Base-by-base conservation (phyloP, 305 asterid genomes). In the Rubia peregrina region DNA sequence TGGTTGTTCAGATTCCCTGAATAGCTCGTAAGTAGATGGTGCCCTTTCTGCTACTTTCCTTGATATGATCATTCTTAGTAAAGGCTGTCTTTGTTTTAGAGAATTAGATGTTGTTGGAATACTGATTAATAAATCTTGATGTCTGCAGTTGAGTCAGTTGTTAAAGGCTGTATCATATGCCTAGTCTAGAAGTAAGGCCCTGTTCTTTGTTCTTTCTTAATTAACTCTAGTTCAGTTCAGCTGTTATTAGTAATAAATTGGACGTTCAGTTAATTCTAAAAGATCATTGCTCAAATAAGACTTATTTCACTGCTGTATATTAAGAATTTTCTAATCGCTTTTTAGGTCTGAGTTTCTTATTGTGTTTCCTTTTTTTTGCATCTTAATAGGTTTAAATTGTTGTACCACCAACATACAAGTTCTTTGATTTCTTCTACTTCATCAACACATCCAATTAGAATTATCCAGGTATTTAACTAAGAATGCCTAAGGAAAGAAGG, bases 401-500 rank as follows among this genome's bases (percentile, higher is more conserved):
- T 7, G 33, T 10, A 46, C 16, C 19, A 33, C 36, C 66, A 42
- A 49, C 22, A n/a, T 26, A 14, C 56, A 5, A 16, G 73, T 68
- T 38, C 33, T 68, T 43, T 61, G 56, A 61, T 24, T 74, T 33
- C 24, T 46, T 9, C 24, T 73, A 16, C 9, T 3, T 6, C 55
- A 16, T 41, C n/a, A 10, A 33, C 67, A 66, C 60, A 9, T 38
- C 33, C 42, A 16, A 65, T 36, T 26, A 43, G 33, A 33, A 53
- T 14, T 71, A 55, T 43, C 56, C 10, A 38, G 66, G 9, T 55
- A 51, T 40, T 41, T 24, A 26, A 21, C 74, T 63, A 51, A 68
- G 59, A 75, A 90, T 90, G 97, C 90, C 96, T 68, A 89, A 83
- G 85, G 88, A 85, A 30, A 85, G 95, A 76, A 82, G 91, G 80